Percentiles rank a stretch among this genome's conserved stretches.
phyloP scores from a whole-genome alignment of 192 early-diverging fungal genomes.

The Chytriomyces confervae region DNA sequence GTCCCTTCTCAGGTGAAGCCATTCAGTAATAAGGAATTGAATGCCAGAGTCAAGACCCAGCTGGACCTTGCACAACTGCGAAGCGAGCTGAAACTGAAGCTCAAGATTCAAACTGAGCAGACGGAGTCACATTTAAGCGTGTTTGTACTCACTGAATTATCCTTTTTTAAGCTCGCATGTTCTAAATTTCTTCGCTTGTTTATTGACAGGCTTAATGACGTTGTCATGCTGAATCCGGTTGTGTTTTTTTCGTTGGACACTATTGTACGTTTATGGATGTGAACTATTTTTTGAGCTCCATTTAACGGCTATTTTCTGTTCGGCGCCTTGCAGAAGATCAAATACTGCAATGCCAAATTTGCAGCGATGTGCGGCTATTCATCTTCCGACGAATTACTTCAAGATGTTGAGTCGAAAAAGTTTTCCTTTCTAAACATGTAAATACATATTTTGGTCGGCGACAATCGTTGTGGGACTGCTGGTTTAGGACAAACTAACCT shows the following conservation, averaged over 20 bases:
- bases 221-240: neutral
- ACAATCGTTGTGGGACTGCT: neutral
- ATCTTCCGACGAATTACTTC: neutral
- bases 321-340: neutral
- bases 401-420: neutral
- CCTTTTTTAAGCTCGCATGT: neutral
- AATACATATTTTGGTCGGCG: neutral
- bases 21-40: conserved; percentile 52
- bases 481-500: neutral
- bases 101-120: neutral
- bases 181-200: neutral
- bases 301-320: neutral
- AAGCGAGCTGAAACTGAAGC: neutral
- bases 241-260: neutral
- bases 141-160: neutral
- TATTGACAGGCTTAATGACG: neutral
- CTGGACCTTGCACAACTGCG: conserved; percentile 49
- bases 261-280: neutral
- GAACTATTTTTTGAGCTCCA: neutral
- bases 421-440: neutral
- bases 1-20: neutral
- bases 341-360: neutral
- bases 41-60: conserved; percentile 61
- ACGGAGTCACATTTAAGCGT: neutral
- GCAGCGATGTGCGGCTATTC: neutral